Conservation (phyloP, 345 rosid genomes). For the Balakata baccata region DNA sequence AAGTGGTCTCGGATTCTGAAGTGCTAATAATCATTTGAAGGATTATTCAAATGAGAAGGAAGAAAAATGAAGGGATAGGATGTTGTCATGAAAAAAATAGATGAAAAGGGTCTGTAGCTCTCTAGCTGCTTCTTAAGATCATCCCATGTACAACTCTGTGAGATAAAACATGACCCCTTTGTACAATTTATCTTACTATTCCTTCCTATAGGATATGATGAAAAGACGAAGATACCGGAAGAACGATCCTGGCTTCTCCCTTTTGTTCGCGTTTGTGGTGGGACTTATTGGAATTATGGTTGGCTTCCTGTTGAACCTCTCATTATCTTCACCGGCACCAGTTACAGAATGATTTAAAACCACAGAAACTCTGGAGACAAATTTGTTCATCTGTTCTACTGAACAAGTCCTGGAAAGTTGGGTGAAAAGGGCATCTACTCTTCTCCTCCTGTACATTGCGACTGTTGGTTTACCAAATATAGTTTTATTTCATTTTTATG, state of each 20-base stretch:
- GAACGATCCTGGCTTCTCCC: slow-evolving; percentile 53
- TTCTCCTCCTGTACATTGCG: slow-evolving; percentile 29
- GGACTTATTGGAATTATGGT: slow-evolving; percentile 74
- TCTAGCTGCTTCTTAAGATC: no score
- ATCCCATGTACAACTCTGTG: no score
- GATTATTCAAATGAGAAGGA: no score
- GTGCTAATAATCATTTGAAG: no score
- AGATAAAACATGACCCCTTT: no score
- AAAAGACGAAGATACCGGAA: slow-evolving; percentile 61
- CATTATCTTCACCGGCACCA: slow-evolving; percentile 53
- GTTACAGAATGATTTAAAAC: slow-evolving; percentile 27
- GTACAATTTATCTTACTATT: background rate
- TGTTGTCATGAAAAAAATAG: no score
- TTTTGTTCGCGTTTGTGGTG: slow-evolving; percentile 66
- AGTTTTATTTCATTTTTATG: slow-evolving; percentile 28
- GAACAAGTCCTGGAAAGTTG: slow-evolving; percentile 32
- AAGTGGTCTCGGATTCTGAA: no score
- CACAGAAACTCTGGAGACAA: slow-evolving; percentile 1
- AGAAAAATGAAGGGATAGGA: no score
- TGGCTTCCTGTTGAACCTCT: slow-evolving; percentile 70
- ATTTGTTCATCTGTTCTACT: slow-evolving; percentile 11
- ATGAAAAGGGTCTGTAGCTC: no score
- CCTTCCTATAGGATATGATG: slow-evolving; percentile 53
- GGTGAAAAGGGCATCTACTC: slow-evolving; percentile 25
- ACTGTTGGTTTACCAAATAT: slow-evolving; percentile 25